phyloP scores from a whole-genome alignment of 2,329 filamentous ascomycete genomes.

The Trichoderma pleuroti region DNA sequence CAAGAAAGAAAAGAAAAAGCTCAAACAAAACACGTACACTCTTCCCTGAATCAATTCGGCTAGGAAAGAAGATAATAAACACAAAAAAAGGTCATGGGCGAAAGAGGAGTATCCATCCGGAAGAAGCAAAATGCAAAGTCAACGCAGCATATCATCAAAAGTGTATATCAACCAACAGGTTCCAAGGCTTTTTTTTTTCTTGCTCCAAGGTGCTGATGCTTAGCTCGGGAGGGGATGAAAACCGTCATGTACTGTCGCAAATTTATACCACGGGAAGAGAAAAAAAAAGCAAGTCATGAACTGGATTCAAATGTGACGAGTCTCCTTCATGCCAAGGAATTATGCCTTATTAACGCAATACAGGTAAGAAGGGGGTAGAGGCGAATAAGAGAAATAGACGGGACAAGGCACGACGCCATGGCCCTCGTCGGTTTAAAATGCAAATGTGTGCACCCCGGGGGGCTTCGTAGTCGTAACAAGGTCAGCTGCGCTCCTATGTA shows the following conservation, averaged over 20 bases:
- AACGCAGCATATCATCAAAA: slow-evolving; percentile 16
- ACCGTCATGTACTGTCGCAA: neutral
- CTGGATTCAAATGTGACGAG: neutral
- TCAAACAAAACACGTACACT: neutral
- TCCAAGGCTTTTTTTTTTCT: slow-evolving; percentile 10
- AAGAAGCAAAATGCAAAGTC: neutral
- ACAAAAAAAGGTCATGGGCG: neutral
- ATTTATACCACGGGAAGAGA: neutral
- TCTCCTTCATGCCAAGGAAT: neutral
- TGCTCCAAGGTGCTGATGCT: slow-evolving; percentile 15
- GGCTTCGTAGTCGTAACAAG: slow-evolving; percentile 5
- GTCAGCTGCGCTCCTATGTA: slow-evolving; percentile 2
- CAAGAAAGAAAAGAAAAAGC: neutral
- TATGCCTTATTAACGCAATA: slow-evolving; percentile 15
- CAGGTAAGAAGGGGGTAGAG: neutral
- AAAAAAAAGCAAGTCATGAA: neutral
- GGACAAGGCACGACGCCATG: neutral
- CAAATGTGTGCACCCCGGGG: neutral
- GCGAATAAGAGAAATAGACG: neutral
- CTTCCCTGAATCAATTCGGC: neutral
- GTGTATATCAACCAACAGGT: slow-evolving; percentile 9
- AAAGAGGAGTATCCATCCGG: neutral
- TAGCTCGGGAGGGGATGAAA: neutral
- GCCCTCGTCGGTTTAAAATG: slow-evolving; percentile 2
- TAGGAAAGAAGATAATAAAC: neutral